Conservation (phyloP, 768 basidiomycete genomes). For the Asterophora lycoperdoides region DNA sequence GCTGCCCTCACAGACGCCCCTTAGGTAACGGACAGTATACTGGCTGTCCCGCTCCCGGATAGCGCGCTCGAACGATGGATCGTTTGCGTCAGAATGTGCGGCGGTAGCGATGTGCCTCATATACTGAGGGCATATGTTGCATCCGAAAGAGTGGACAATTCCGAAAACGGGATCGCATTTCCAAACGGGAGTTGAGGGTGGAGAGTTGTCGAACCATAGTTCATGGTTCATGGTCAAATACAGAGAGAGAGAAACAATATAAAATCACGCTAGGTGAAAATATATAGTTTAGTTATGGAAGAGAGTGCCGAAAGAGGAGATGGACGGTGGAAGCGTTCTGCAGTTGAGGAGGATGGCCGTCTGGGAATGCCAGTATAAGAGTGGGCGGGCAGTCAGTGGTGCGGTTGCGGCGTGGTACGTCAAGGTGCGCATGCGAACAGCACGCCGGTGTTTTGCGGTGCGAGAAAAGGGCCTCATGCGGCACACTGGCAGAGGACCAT, state of each 20-base stretch:
- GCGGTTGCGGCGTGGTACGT: neutral
- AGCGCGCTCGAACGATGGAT: constrained; percentile 11
- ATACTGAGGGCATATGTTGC: constrained; percentile 11
- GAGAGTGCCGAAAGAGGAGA: neutral
- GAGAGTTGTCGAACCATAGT: too few relatives aligned
- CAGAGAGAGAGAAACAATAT: neutral
- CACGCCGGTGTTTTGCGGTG: neutral
- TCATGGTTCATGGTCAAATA: neutral
- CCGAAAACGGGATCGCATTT: constrained; percentile 14
- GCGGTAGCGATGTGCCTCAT: constrained; percentile 16
- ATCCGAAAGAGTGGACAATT: constrained; percentile 14
- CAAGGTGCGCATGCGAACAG: neutral
- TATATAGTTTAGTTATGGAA: neutral
- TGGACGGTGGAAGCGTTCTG: neutral
- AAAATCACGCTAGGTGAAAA: constrained; percentile 3
- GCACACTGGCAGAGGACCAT: too few relatives aligned
- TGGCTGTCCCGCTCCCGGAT: constrained; percentile 13
- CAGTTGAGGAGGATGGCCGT: neutral
- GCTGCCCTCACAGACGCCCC: constrained; percentile 15
- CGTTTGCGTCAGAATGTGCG: constrained; percentile 1
- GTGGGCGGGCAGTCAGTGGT: neutral
- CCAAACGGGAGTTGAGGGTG: constrained; percentile 7
- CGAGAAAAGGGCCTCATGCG: too few relatives aligned
- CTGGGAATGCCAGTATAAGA: neutral
- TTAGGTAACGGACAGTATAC: constrained; percentile 10